Base-by-base conservation (phyloP, 1,284 basidiomycete species). In the Singerocomus inundabilis region DNA sequence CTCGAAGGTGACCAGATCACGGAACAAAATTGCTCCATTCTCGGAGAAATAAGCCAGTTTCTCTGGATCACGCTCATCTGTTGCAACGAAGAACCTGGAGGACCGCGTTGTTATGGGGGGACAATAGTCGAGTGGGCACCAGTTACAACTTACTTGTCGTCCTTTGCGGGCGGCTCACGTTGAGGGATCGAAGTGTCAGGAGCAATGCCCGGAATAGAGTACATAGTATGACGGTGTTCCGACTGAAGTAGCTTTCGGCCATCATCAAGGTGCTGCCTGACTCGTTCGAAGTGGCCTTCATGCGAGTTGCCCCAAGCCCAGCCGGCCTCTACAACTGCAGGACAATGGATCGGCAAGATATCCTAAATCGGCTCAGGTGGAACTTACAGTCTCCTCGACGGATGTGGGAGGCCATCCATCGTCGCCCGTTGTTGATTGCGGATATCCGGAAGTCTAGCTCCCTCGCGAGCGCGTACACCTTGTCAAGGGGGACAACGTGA, bases 1-100 rank as follows among this genome's bases (percentile, higher is more conserved):
- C 32, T 70, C 67, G 15, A 63, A 57, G 8, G 66, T 68, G 15
- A 76, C 51, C 5, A 76, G 59, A 50, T 74, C 72, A 24, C 46
- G 46, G 43, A 76, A 63, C 49, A 76, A 57, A 18, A 75, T 30
- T 4, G 65, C 71, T 11, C 71, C 70, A 38, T 67, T 55, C 15
- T 65, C 55, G 16, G 61, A 59, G 48, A 71, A 65, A 55, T 69
- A 67, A 5, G 49, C 45, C 25, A 75, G 42, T 25, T 64, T 66
- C 9, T 64, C 59, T 6, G 63, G 49, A 50, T 66, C 61, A 16
- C 61, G 61, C 48, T 76, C 73, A 48, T 76, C 73, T 4, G 73
- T 76, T 4, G 75, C 72, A 28, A 74, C 52, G 56, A 70, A 76
- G 59, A 76, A 74, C n/a, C 72, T 76, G 32, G 21, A 37, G n/a